Base-by-base conservation (phyloP, 306 rosid genomes). In the Erythrophleum fordii region DNA sequence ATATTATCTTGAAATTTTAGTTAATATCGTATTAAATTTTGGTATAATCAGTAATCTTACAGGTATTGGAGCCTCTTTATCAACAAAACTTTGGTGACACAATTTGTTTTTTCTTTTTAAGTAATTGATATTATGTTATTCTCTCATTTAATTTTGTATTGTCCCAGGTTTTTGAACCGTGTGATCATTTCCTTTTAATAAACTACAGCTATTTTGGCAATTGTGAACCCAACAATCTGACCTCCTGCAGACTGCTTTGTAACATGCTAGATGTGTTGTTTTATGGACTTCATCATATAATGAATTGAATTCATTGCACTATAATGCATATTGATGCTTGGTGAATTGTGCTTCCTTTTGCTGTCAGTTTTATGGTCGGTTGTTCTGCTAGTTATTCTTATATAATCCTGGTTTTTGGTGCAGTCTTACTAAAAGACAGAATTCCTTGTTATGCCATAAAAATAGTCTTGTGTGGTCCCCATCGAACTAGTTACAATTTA, bases 11-110 rank as follows among this genome's bases (percentile, higher is more conserved):
- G 71, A 56, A 52, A 52, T 52, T 37, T 34, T 48, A 10, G 44
- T 66, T 49, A 39, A 23, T 66, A 35, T 45, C 53, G 22, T 67
- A 69, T 69, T 78, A 44, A 69, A 9, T n/a, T 78, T 46, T 28
- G 17, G 11, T 59, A 61, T 58, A 79, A 26, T n/a, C 53, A 45
- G 16, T 53, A 39, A 42, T 39, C 31, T 69, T 66, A 58, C 58
- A 23, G 58, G 70, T 26, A 61, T 4, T 67, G 45, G 59, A 41
- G 23, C 71, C n/a, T 29, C 14, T 35, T 56, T 31, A 12, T 14
- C 26, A 31, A 31, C 34, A 31, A 31, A 31, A 31, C 34, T 31
- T 31, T 31, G 34, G 34, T 31, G 34, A 31, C 17, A 25, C 10
- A 0, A 6, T 61, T 44, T 9, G 16, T 35, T 65, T 13, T 65